Base-by-base conservation (phyloP, 129 eudicot species). In the Artemisia annua region DNA sequence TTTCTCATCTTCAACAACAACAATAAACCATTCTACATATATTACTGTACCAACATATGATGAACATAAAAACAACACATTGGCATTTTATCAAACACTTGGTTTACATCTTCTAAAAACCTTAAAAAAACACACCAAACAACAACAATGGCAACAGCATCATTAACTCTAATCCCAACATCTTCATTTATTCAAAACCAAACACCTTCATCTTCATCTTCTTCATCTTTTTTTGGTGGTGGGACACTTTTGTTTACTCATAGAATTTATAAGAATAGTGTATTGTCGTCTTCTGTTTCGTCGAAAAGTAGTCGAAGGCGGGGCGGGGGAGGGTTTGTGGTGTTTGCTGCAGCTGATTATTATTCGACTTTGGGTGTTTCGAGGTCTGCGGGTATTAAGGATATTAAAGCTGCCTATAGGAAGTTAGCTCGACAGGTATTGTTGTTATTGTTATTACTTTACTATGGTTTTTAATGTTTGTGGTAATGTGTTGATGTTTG, bases 351-450 rank as follows among this genome's bases (percentile, higher is more conserved):
- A 7, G 89, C 97, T 17, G 99, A 94, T 86, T 94, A 86, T 78
- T 94, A 94, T 78, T 84, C 99, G 0, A 94, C 97, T 48, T 91
- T 94, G 15, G 99, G 99, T n/a, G 88, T 90, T 58, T 84, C 97
- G 0, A 94, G 85, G 64, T 84, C 94, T 66, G 99, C 99, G 43
- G 81, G 63, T 20, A 60, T 43, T 65, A 94, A 90, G 73, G 97
- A 90, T 20, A 94, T 94, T 69, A 94, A 94, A 64, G 89, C 97
- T 57, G 99, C 99, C 24, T 94, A 90, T 75, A 86, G 99, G 15
- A 90, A 80, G 67, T 70, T 94, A 70, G 99, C 99, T 79, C 85
- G 99, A 35, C 94, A 94, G 99, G 99, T 94, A 76, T 62, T 13
- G 5, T 4, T 28, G 1, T 28, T 28, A 3, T 28, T 28, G 22